Conservation (phyloP, 352 stramenopile genomes). For the Phytophthora agathidicida region DNA sequence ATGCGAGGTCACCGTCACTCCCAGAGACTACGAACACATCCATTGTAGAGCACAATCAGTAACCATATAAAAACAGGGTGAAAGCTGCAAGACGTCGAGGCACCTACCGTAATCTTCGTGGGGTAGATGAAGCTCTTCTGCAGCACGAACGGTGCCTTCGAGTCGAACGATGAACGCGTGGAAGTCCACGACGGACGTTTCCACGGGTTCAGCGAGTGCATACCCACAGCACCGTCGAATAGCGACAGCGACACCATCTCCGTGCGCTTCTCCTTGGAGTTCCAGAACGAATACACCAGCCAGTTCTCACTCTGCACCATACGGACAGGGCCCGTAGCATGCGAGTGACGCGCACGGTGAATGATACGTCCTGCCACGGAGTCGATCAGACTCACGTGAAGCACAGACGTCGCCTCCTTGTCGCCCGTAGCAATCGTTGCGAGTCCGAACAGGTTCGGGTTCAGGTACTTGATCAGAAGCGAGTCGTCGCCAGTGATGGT, state of each 20-base stretch:
- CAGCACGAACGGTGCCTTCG: conserved; percentile 90
- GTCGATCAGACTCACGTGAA: conserved; percentile 94
- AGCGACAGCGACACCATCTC: conserved; percentile 89
- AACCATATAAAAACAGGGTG: too few relatives aligned
- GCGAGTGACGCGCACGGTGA: conserved; percentile 88
- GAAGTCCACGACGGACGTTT: conserved; percentile 90
- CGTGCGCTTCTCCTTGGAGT: conserved; percentile 86
- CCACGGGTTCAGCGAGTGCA: conserved; percentile 95
- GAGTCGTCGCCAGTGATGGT: conserved; percentile 95
- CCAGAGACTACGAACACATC: conserved; percentile 63
- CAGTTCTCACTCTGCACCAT: conserved; percentile 95
- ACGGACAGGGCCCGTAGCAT: conserved; percentile 69
- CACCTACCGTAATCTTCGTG: conserved; percentile 78
- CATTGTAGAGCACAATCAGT: conserved; percentile 3
- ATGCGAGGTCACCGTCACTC: conserved; percentile 92
- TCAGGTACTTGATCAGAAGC: conserved; percentile 97
- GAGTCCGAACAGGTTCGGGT: conserved; percentile 95
- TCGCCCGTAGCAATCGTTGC: conserved; percentile 75
- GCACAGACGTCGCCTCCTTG: conserved; percentile 47
- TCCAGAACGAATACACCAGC: conserved; percentile 97
- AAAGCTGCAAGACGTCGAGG: neutral
- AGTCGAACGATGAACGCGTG: conserved; percentile 93
- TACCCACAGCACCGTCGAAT: conserved; percentile 96
- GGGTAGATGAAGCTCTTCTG: conserved; percentile 96
- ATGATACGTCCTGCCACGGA: conserved; percentile 94